Evolutionary conservation across 202 grass and related monocot genomes (phyloP).

Genomic region (Alloteropsis angusta): DNA sequence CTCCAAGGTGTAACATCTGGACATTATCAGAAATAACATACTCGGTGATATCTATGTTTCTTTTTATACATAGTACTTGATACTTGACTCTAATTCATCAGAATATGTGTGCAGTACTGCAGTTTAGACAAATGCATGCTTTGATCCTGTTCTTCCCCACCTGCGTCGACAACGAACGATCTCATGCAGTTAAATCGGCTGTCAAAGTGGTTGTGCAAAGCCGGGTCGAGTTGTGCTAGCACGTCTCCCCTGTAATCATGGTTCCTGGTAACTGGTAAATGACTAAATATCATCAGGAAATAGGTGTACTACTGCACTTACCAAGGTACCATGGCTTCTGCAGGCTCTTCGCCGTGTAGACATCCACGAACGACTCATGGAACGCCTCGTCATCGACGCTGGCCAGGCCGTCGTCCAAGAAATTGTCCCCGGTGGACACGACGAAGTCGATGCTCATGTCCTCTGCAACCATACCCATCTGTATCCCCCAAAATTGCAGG

Average conservation of each 20-base stretch:
- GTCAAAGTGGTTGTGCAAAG: conserved; percentile 43
- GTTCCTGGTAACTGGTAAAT: conserved; percentile 11
- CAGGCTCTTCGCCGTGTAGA: conserved; percentile 67
- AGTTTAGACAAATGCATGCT: neutral
- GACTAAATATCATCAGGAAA: neutral
- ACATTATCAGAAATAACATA: too few relatives aligned
- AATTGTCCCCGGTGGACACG: conserved; percentile 77
- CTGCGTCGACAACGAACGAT: conserved; percentile 43
- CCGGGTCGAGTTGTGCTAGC: conserved; percentile 50
- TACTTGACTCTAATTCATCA: neutral
- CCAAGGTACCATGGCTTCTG: conserved; percentile 70
- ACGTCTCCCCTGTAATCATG: conserved; percentile 81
- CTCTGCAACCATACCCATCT: conserved; percentile 66
- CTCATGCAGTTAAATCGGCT: conserved; percentile 64
- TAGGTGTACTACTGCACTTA: neutral
- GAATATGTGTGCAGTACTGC: neutral
- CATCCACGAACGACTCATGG: conserved; percentile 44
- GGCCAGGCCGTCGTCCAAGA: conserved; percentile 53
- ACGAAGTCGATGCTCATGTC: conserved; percentile 64
- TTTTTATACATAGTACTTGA: too few relatives aligned
- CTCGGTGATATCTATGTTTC: too few relatives aligned
- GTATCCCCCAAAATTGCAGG: neutral
- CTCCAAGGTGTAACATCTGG: neutral
- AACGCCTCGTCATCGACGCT: conserved; percentile 50
- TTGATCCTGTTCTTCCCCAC: neutral